Base-by-base conservation (phyloP, 768 basidiomycete species). In the Kwoniella dejecticola region DNA sequence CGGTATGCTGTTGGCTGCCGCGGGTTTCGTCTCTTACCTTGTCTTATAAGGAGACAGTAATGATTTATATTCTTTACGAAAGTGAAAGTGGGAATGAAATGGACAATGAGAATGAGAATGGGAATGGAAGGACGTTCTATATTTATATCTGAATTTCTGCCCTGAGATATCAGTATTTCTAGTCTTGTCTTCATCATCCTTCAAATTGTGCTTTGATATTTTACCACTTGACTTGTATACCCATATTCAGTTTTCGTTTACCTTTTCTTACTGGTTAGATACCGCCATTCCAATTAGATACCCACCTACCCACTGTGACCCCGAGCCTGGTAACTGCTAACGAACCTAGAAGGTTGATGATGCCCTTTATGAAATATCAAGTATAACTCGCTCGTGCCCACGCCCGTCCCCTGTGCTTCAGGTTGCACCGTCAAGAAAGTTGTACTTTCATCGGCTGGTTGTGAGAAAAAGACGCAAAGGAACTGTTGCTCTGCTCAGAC, bases 11-110 rank as follows among this genome's bases (percentile, higher is more conserved):
- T 49, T 57, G n/a, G 57, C 54, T 40, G 49, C 68, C 17, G 53
- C 45, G 29, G 67, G 62, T 24, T 42, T 64, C 24, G 67, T 61
- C 15, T 58, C 60, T n/a, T 71, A 68, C 52, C 21, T 66, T 38
- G 63, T 62, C 27, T 52, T 67, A 10, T 71, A 58, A 67, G 4
- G 7, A 36, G 33, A 7, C 15, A 36, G 7, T 36, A 7, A 36
- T 36, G 33, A 7, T 36, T 36, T 15, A 36, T 36, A 15, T 36
- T 36, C 15, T 36, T 36, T 36, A 36, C n/a, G n/a, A n/a, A n/a
- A n/a, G n/a, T n/a, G n/a, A n/a, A n/a, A n/a, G n/a, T n/a, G n/a
- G n/a, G n/a, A 27, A 26, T 7, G 15, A n/a, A 24, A 44, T 58
- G 29, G 23, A 47, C 17, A 38, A 38, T 17, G 36, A 38, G 17